Evolutionary conservation across 768 basidiomycete genomes (phyloP), one percentile per base, ranked within the genome.

Genomic region (Termitomyces sp.): DNA sequence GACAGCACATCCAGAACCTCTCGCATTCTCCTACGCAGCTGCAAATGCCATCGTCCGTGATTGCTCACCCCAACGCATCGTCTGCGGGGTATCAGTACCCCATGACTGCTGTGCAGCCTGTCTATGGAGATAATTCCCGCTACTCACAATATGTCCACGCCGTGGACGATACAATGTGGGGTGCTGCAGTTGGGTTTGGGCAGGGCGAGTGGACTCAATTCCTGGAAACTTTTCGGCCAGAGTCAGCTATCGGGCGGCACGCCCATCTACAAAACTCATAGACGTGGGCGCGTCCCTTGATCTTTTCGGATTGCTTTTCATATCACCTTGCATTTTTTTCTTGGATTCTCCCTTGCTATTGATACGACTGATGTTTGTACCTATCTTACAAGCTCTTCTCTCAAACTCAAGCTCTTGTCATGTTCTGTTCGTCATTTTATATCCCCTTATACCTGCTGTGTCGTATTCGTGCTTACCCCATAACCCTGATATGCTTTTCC

Each of bases 111-210:
- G 66, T 68, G 24, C 62, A 66, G 44, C 72, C 73, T 27, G 55
- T 76, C 22, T 80, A 79, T 64, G 60, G 65, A 14, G 77, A 78
- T 61, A 59, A 69, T 7, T 46, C 68, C 16, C 71, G 79, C 46
- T 82, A 81, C 61, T 55, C 69, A 16, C 71, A 73, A 46, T 79
- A 81, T 61, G 70, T 78, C 34, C 79, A 83, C 55, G 78, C 82
- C 27, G 78, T 81, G 46, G 86, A 86, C 58, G 85, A 87, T 37
- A 76, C 76, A 32, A 85, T 90, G 76, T 92, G 89, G 88, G 88
- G 88, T 43, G 79, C 88, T 16, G 80, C 85, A 37, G 79, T 85
- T 50, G 86, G 86, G 18, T 87, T 92, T 65, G 88, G 83, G 56
- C 85, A 88, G 62, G 83, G 84, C 41, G 90, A 91, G 70, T 91